Evolutionary conservation across 2,329 filamentous ascomycete genomes (phyloP).

Genomic region (Gnomoniopsis smithogilvyi): DNA sequence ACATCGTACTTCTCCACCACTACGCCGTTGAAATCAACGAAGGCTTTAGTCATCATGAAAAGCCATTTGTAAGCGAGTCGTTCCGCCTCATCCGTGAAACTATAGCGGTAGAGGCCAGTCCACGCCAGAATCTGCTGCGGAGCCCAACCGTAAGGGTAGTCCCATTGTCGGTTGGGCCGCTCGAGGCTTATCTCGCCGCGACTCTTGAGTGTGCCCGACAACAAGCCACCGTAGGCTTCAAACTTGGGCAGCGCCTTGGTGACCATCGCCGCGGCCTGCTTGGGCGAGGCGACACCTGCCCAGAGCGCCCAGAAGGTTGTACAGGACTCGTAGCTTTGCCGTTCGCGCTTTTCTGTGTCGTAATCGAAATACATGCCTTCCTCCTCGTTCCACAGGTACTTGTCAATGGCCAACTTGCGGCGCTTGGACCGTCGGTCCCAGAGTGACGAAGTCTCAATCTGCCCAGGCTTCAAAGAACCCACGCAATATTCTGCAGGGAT

Average conservation of each 20-base stretch:
- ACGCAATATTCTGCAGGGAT: slow-evolving; percentile 81
- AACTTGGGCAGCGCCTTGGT: slow-evolving; percentile 79
- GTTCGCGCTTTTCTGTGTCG: slow-evolving; percentile 77
- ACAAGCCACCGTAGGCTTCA: slow-evolving; percentile 81
- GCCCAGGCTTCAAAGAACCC: slow-evolving; percentile 61
- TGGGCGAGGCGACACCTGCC: slow-evolving; percentile 83
- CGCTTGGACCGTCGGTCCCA: slow-evolving; percentile 90
- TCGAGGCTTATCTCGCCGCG: slow-evolving; percentile 76
- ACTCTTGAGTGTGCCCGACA: slow-evolving; percentile 86
- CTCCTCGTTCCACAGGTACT: slow-evolving; percentile 88
- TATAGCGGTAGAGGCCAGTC: slow-evolving; percentile 88
- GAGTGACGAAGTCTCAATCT: slow-evolving; percentile 75
- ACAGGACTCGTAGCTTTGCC: slow-evolving; percentile 80
- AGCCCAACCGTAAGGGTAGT: slow-evolving; percentile 97
- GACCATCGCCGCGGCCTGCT: slow-evolving; percentile 82
- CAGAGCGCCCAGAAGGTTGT: slow-evolving; percentile 98
- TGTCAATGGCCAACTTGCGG: slow-evolving; percentile 83
- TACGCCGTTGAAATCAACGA: slow-evolving; percentile 97
- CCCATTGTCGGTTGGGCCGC: slow-evolving; percentile 94
- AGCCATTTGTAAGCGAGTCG: slow-evolving; percentile 93
- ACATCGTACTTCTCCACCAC: slow-evolving; percentile 99
- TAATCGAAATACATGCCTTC: slow-evolving; percentile 99
- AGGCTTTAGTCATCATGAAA: slow-evolving; percentile 97
- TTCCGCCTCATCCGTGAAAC: slow-evolving; percentile 86
- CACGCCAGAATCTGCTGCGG: slow-evolving; percentile 98